These are phyloP conservation scores for Clarireedia paspali DNA, from an alignment of 2,329 filamentous ascomycete species.

Conservation along the genomic window DNA sequence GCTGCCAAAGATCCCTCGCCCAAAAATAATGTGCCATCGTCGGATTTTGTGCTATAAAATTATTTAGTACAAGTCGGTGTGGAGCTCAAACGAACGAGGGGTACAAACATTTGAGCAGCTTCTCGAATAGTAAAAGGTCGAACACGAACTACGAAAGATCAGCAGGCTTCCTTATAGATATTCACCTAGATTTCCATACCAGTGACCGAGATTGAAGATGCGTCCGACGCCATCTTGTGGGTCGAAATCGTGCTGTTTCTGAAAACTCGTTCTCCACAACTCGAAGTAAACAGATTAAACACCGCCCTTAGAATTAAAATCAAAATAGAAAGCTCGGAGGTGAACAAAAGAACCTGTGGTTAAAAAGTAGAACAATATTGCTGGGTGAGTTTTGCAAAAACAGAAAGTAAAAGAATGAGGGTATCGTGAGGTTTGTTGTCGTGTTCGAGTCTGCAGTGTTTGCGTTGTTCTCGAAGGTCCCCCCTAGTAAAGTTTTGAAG, in stretches of 20 bases:
- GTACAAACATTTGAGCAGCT: slow-evolving; percentile 73
- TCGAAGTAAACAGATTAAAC: not conserved
- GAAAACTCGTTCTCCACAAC: not conserved
- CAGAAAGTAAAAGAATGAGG: not conserved
- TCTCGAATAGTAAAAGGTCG: slow-evolving; percentile 79
- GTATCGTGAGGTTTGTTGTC: not conserved
- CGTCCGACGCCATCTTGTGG: slow-evolving; percentile 16
- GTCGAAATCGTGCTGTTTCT: not conserved
- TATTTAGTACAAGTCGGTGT: not conserved
- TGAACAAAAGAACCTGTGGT: not conserved
- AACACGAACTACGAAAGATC: slow-evolving; percentile 48
- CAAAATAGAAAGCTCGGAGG: no score
- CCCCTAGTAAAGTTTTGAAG: not conserved
- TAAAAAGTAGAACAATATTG: not conserved
- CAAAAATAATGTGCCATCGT: slow-evolving; percentile 87
- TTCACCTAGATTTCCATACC: slow-evolving; percentile 18
- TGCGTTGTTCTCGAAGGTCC: not conserved
- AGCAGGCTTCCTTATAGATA: slow-evolving; percentile 3
- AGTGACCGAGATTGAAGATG: slow-evolving; percentile 31
- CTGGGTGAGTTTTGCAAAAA: not conserved
- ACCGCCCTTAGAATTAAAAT: no score
- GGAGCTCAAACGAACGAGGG: not conserved
- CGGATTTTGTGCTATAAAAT: slow-evolving; percentile 41
- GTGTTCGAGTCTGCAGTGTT: not conserved
- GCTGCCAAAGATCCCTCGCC: slow-evolving; percentile 93